Conservation (phyloP, 1,139 yeast species). For the Pichia cactophila region DNA sequence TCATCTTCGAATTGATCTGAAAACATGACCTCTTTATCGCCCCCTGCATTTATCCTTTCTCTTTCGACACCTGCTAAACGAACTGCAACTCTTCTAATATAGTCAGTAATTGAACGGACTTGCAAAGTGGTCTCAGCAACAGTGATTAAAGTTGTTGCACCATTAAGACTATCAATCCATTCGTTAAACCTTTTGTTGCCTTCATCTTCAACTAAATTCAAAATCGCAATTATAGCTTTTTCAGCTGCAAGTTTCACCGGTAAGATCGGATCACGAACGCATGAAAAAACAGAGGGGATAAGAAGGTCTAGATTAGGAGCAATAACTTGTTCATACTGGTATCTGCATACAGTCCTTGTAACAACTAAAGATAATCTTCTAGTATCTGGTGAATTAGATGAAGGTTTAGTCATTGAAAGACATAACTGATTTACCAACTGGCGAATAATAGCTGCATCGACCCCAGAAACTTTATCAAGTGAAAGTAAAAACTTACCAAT, state of each 20-base stretch:
- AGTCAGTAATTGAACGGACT: constrained; percentile 75
- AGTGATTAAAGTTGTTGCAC: constrained; percentile 29
- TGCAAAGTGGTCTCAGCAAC: constrained; percentile 44
- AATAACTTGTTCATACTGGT: constrained; percentile 42
- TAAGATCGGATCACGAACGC: constrained; percentile 77
- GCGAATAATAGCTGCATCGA: constrained; percentile 29
- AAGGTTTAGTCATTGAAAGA: constrained; percentile 41
- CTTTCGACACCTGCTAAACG: constrained; percentile 80
- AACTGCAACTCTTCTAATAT: constrained; percentile 77
- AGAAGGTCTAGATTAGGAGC: constrained; percentile 48
- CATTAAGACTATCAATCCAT: constrained; percentile 42
- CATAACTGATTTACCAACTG: constrained; percentile 38
- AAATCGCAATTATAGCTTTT: constrained; percentile 72
- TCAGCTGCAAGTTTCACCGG: constrained; percentile 95
- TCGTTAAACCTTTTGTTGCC: constrained; percentile 45
- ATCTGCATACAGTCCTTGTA: constrained; percentile 64
- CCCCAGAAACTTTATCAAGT: constrained; percentile 32
- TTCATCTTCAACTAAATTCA: constrained; percentile 66
- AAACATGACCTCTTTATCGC: constrained; percentile 79
- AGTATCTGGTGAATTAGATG: constrained; percentile 63
- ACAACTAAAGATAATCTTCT: constrained; percentile 75
- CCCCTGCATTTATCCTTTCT: constrained; percentile 83
- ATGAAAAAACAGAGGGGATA: constrained; percentile 69
- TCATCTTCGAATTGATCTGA: constrained; percentile 86
- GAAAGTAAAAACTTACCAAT: constrained; percentile 71